These are phyloP conservation scores for Austroboletus rostrupii DNA, from an alignment of 1,284 basidiomycete genomes.

Conservation along the genomic window DNA sequence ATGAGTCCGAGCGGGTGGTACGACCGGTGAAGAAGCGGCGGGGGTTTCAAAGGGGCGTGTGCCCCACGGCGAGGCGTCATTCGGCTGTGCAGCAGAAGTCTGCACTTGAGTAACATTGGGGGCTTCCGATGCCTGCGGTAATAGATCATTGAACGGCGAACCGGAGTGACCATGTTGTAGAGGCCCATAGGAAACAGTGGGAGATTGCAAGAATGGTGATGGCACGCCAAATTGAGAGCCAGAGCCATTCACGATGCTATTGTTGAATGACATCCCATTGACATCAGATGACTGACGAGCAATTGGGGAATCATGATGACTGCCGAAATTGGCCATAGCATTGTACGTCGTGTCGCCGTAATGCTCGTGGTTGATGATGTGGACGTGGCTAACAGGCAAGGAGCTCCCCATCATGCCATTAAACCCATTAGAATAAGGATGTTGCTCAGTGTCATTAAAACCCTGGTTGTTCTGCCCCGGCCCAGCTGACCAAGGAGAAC, in stretches of 20 bases:
- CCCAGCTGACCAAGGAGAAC: slow-evolving; percentile 38
- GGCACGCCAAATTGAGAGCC: slow-evolving; percentile 20
- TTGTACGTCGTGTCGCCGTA: slow-evolving; percentile 24
- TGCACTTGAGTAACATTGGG: slow-evolving; percentile 18
- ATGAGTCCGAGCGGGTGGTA: slow-evolving; percentile 20
- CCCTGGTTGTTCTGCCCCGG: slow-evolving; percentile 18
- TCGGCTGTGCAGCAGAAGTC: slow-evolving; percentile 24
- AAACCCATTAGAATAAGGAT: slow-evolving; percentile 26
- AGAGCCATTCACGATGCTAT: slow-evolving; percentile 16
- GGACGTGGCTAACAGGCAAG: slow-evolving; percentile 21
- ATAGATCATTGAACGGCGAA: slow-evolving; percentile 23
- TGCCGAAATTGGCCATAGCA: slow-evolving; percentile 19
- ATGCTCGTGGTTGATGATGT: slow-evolving; percentile 24
- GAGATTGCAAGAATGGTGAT: slow-evolving; percentile 26
- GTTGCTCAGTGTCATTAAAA: slow-evolving; percentile 23
- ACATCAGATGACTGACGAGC: slow-evolving; percentile 20
- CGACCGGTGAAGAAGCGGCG: slow-evolving; percentile 23
- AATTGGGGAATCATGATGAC: slow-evolving; percentile 23
- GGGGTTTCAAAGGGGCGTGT: slow-evolving; percentile 21
- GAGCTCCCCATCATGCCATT: slow-evolving; percentile 17
- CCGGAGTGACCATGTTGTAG: slow-evolving; percentile 19
- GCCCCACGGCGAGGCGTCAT: slow-evolving; percentile 23
- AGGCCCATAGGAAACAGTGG: slow-evolving; percentile 27
- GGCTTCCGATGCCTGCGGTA: slow-evolving; percentile 18
- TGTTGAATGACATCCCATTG: slow-evolving; percentile 23